phyloP scores from a whole-genome alignment of 257 asterid genomes.

The Solanum pinnatisectum region DNA sequence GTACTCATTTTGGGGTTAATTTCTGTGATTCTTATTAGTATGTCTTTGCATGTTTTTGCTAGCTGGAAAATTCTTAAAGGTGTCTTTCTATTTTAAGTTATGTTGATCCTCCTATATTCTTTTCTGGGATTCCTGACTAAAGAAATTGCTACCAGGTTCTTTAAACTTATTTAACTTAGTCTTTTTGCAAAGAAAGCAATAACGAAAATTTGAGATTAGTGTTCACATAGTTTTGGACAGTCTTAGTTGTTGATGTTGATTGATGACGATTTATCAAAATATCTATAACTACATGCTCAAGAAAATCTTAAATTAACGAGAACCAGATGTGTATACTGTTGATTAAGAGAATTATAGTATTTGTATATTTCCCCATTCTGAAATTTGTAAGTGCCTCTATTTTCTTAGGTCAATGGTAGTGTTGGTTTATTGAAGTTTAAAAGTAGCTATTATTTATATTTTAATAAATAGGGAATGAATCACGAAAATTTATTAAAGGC shows the following conservation, averaged over 20 bases:
- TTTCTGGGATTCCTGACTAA: not conserved
- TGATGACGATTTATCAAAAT: not conserved
- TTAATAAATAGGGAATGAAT: not conserved
- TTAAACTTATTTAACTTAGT: not conserved
- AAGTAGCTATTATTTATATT: not conserved
- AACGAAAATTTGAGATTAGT: not conserved
- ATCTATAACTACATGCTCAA: not conserved
- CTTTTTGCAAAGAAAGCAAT: not conserved
- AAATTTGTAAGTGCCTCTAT: not conserved
- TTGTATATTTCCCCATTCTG: not conserved
- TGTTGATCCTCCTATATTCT: not conserved
- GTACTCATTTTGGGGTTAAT: not conserved
- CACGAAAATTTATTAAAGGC: not conserved
- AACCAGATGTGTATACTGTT: not conserved
- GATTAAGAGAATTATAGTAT: not conserved
- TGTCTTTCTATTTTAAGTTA: not conserved
- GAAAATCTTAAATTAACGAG: not conserved
- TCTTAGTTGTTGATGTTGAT: not conserved
- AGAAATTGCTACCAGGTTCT: not conserved
- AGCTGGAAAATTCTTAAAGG: not conserved
- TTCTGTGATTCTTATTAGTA: not conserved
- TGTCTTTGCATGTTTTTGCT: not conserved
- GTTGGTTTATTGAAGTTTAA: too few relatives aligned
- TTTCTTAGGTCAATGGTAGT: not conserved
- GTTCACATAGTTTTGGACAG: not conserved